Base-by-base conservation (phyloP, 2,329 filamentous ascomycete genomes). In the Penicillium sp. region DNA sequence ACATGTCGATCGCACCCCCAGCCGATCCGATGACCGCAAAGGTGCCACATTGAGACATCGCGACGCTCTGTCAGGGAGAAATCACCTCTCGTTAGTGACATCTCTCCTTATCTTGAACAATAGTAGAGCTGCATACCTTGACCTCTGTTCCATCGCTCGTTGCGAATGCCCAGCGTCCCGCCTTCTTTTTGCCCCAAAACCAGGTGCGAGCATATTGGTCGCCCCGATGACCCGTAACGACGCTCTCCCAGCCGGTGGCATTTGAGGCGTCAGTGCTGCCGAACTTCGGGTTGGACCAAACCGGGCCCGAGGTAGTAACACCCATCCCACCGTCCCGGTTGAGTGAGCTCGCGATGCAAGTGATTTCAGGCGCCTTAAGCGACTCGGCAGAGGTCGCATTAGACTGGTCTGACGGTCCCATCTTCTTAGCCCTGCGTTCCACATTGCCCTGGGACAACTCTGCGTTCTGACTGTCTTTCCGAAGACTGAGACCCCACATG, bases 291-390 rank as follows among this genome's bases (percentile, higher is more conserved):
- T 93, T 93, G 64, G 92, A 88, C 94, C 94, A 98, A 58, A 96
- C 87, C 3, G 87, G 83, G 49, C 89, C 89, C 55, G 91, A 90
- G 3, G 89, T 89, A 66, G 93, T 83, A 7, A 91, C 87, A 37
- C 93, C 94, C 74, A 97, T 96, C 0, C 94, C 95, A 40, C 95
- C 94, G 74, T 99, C 96, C 50, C 95, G 88, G 70, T 98, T 98
- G 31, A 98, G 81, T 0, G 91, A 96, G 66, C 90, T 93, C 2
- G 93, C 93, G 64, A 99, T 91, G 70, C 89, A 92, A 0, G 90
- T 97, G 60, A 99, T 94, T 62, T 96, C 90, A 0, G 94, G 90
- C 11, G 93, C 93, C 73, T 96, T 98, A 43, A 97, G 82, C 50
- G 83, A 55, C 52, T 55, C 70, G 46, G 40, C 59, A 49, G 18